Conservation (phyloP, 2,329 filamentous ascomycete species). For the Penicillium sp. region DNA sequence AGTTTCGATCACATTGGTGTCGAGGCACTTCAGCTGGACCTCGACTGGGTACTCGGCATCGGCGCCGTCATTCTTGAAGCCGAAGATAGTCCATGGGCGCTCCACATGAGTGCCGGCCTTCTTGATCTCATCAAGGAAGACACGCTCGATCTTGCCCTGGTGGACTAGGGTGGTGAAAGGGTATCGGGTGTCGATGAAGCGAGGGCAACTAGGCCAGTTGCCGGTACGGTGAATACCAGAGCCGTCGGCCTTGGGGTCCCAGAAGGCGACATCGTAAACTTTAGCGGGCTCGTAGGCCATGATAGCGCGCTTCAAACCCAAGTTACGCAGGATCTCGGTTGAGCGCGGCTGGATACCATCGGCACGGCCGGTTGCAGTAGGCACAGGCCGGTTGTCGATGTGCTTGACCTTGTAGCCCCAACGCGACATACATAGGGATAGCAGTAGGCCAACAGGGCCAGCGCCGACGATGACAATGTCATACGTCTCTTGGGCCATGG, state of each 20-base stretch:
- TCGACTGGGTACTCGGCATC: conserved; percentile 71
- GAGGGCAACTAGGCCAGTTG: conserved; percentile 81
- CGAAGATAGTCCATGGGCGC: conserved; percentile 58
- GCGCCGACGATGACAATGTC: conserved; percentile 80
- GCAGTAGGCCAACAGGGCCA: conserved; percentile 79
- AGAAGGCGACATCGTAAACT: conserved; percentile 68
- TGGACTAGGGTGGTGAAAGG: conserved; percentile 60
- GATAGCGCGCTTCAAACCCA: conserved; percentile 80
- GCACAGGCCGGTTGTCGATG: conserved; percentile 82
- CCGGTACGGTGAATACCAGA: conserved; percentile 57
- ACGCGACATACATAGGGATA: conserved; percentile 79
- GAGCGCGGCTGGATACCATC: conserved; percentile 90
- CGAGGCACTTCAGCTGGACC: conserved; percentile 69
- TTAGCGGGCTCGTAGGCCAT: conserved; percentile 84
- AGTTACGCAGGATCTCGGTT: conserved; percentile 77
- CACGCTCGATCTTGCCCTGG: conserved; percentile 58
- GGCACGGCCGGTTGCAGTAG: conserved; percentile 77
- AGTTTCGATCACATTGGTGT: conserved; percentile 65
- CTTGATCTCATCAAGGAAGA: conserved; percentile 58
- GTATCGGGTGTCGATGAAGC: conserved; percentile 65
- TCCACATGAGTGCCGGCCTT: conserved; percentile 54
- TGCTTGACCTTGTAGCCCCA: conserved; percentile 96
- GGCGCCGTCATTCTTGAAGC: conserved; percentile 56
- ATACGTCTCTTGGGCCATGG: conserved; percentile 48
- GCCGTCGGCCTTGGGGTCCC: conserved; percentile 51